phyloP scores from a whole-genome alignment of 805 yeast species.

The Pichia gijzeniarum region DNA sequence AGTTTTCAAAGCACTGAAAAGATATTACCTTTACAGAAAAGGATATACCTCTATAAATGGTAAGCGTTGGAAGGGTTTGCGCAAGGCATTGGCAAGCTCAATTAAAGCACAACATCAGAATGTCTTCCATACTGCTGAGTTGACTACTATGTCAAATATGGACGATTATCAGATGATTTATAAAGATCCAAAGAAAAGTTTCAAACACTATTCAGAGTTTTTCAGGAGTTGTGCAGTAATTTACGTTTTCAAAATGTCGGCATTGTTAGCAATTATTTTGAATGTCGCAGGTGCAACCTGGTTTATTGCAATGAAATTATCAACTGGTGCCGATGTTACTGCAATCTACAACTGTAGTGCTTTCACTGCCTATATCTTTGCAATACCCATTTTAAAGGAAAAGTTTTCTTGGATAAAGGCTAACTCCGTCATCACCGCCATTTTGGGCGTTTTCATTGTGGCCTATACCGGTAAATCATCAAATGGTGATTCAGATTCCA shows the following conservation, averaged over 20 bases:
- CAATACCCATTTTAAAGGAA: conserved; percentile 68
- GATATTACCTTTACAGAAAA: conserved; percentile 17
- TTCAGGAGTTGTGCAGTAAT: conserved; percentile 39
- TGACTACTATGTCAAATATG: conserved; percentile 25
- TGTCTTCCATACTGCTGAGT: conserved; percentile 33
- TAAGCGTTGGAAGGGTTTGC: conserved; percentile 29
- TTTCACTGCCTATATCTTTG: conserved; percentile 79
- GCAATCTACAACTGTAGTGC: conserved; percentile 90
- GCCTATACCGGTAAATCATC: conserved; percentile 52
- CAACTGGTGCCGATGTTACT: conserved; percentile 80
- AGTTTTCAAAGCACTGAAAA: conserved; percentile 35
- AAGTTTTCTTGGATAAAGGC: conserved; percentile 56
- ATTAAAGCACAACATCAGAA: conserved; percentile 38
- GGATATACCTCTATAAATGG: conserved; percentile 18
- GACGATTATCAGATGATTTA: conserved; percentile 25
- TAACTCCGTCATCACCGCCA: conserved; percentile 62
- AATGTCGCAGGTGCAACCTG: conserved; percentile 77
- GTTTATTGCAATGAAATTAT: conserved; percentile 76
- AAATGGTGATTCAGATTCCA: conserved; percentile 6
- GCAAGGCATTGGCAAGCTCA: conserved; percentile 30
- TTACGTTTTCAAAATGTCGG: conserved; percentile 40
- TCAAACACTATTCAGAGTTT: conserved; percentile 29
- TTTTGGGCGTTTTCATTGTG: conserved; percentile 69
- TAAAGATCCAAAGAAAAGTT: conserved; percentile 26
- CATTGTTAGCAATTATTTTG: conserved; percentile 47